Percentiles rank a stretch among this genome's conserved stretches.
Conservation (phyloP, 805 yeast species). For the Yamadazyma kitorensis region DNA sequence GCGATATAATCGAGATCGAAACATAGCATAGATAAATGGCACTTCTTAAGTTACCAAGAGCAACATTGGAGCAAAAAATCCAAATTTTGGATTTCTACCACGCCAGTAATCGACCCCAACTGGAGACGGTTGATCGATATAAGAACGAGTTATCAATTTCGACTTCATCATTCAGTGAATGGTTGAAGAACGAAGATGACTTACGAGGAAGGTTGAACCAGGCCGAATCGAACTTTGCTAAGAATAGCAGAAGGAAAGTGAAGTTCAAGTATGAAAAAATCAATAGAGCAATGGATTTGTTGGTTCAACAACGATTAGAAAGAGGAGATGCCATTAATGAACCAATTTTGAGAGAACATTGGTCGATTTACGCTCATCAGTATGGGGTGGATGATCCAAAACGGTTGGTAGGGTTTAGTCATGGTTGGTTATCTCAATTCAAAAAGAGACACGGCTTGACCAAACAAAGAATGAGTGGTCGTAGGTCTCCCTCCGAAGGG, state of each 20-base stretch:
- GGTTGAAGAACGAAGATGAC: slow-evolving; percentile 55
- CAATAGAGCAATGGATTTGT: slow-evolving; percentile 55
- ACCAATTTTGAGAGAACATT: slow-evolving; percentile 52
- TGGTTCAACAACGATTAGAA: slow-evolving; percentile 45
- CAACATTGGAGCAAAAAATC: slow-evolving; percentile 58
- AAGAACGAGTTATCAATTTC: slow-evolving; percentile 51
- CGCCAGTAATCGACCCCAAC: slow-evolving; percentile 48
- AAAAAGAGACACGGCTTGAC: slow-evolving; percentile 55
- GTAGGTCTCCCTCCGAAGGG: slow-evolving; percentile 1
- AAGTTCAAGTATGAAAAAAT: slow-evolving; percentile 56
- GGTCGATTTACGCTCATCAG: slow-evolving; percentile 53
- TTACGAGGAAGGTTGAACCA: slow-evolving; percentile 44
- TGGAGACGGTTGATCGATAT: slow-evolving; percentile 54
- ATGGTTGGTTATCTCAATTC: slow-evolving; percentile 63
- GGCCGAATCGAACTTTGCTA: slow-evolving; percentile 28
- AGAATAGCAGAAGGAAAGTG: slow-evolving; percentile 42
- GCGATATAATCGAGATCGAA: too few species aligned
- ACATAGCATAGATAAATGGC: slow-evolving; percentile 8
- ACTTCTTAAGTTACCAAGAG: slow-evolving; percentile 37
- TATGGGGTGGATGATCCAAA: slow-evolving; percentile 62
- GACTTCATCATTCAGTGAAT: slow-evolving; percentile 59
- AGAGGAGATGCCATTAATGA: slow-evolving; percentile 50
- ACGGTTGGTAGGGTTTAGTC: slow-evolving; percentile 51
- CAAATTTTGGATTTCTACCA: slow-evolving; percentile 53
- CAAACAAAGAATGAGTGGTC: slow-evolving; percentile 24